Base-by-base conservation (phyloP, 2,329 filamentous ascomycete species). In the Neonectria punicea region DNA sequence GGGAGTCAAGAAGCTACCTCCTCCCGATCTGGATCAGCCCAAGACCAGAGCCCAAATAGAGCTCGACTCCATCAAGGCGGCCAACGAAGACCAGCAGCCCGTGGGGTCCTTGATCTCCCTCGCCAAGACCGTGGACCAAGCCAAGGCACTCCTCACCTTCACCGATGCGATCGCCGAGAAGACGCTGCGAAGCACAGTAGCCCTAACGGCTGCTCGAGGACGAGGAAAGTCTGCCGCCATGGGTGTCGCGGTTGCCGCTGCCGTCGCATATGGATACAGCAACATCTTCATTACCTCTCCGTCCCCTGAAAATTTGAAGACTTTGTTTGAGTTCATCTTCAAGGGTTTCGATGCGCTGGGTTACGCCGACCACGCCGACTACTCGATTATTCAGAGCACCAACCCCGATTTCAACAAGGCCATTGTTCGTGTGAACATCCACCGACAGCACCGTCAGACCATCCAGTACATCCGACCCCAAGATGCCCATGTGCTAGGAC, bases 371-470 rank as follows among this genome's bases (percentile, higher is more conserved):
- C 96, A 99, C 77, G 90, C 94, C 72, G 96, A 99, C 77, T 99
- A 99, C 81, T 97, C 94, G 58, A 98, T 99, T 71, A 94, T 98
- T 62, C 96, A 99, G 77, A 98, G 94, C 1, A 98, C 95, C 4
- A 98, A 99, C 79, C 95, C 96, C 1, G 95, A 98, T 71, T 98
- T 98, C 84, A 98, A 98, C 85, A 99, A 99, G 83, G 96, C 96
- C 3, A 97, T 99, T 76, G 96, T 99, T 20, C 87, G 96, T 57
- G 96, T 99, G 70, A 98, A 99, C 80, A 90, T 99, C 53, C 94
- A 98, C 82, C 87, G 94, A 68, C 91, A 97, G 74, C 96, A 99
- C 81, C 90, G 96, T 49, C 96, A 99, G 80, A 98, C 96, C 0
- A 99, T 99, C 53, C 96, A 99, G 79, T 99, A 99, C 78, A 98